Base-by-base conservation (phyloP, 2,329 filamentous ascomycete species). In the Diaporthe sp. region DNA sequence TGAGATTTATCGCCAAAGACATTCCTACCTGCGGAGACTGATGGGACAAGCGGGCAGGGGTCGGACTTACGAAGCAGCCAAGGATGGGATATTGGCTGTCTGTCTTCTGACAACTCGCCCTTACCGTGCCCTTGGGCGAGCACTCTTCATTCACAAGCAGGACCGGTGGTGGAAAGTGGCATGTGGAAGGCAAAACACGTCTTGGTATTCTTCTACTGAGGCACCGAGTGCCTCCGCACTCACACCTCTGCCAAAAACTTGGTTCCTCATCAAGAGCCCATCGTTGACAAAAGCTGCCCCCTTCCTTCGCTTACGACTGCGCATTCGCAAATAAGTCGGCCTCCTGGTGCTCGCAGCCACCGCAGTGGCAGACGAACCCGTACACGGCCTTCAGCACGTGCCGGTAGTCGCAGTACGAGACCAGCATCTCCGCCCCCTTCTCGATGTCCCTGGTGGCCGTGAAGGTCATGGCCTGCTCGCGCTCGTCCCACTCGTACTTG, bases 341-440 rank as follows among this genome's bases (percentile, higher is more conserved):
- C 20, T 28, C 47, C 71, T 65, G 58, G 47, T 65, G 39, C 2
- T 76, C 67, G 74, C 90, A 91, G 2, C 81, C 83, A 15, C 87
- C 87, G 72, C 90, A 92, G 5, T 81, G 77, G 79, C 90, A 92
- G 3, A 84, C 80, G 75, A 92, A 92, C 0, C 90, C 90, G 78
- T 88, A 91, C 13, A 84, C 83, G 9, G 79, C 73, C 39, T 85
- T 86, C 0, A 91, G 81, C 5, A 82, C 77, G 1, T 76, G 67
- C 0, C 87, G 85, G 1, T 81, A 81, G 0, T 77, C 78, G 0
- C 86, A 86, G 73, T 92, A 91, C 1, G 83, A 85, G 34, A 92
- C 89, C 0, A 86, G 88, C 3, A 91, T 80, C 80, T 92, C 90
- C 10, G 86, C 80, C 0, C 88, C 89, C 0, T 83, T 81, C 0